Evolutionary conservation across 768 basidiomycete species (phyloP).

Genomic region (Asterophora lycoperdoides): DNA sequence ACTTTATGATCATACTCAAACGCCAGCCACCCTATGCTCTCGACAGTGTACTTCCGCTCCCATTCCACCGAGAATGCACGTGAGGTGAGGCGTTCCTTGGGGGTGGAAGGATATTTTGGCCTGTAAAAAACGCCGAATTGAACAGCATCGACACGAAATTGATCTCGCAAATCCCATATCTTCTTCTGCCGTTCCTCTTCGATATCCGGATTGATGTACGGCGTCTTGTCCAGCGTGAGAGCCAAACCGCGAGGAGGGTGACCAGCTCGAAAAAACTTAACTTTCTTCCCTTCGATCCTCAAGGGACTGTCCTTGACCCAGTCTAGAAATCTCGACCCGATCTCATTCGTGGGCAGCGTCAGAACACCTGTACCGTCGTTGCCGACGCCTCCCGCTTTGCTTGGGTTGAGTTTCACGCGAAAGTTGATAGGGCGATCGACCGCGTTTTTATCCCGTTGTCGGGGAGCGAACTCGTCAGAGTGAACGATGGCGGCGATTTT

Average conservation of each 20-base stretch:
- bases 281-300: slow-evolving; percentile 35
- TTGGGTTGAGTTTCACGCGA: slow-evolving; percentile 47
- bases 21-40: slow-evolving; percentile 48
- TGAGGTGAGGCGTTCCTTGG: slow-evolving; percentile 26
- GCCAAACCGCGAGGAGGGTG: slow-evolving; percentile 15
- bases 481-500: slow-evolving; percentile 56
- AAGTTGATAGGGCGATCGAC: slow-evolving; percentile 52
- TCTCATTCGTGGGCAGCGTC: slow-evolving; percentile 31
- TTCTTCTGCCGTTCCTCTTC: slow-evolving; percentile 47
- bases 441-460: slow-evolving; percentile 27
- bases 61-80: slow-evolving; percentile 71
- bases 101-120: slow-evolving; percentile 25
- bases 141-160: slow-evolving; percentile 53
- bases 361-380: slow-evolving; percentile 52
- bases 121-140: slow-evolving; percentile 66
- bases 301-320: slow-evolving; percentile 41
- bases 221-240: slow-evolving; percentile 47
- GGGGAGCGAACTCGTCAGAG: slow-evolving; percentile 42
- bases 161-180: slow-evolving; percentile 38
- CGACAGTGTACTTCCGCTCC: slow-evolving; percentile 44
- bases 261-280: slow-evolving; percentile 30
- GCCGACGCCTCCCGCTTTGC: slow-evolving; percentile 42
- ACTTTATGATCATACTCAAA: slow-evolving; percentile 70
- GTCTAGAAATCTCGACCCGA: slow-evolving; percentile 45
- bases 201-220: slow-evolving; percentile 49